Evolutionary conservation across 129 eudicot species (phyloP), one percentile per base, ranked within the genome.

Genomic region (Helianthus tuberosus): DNA sequence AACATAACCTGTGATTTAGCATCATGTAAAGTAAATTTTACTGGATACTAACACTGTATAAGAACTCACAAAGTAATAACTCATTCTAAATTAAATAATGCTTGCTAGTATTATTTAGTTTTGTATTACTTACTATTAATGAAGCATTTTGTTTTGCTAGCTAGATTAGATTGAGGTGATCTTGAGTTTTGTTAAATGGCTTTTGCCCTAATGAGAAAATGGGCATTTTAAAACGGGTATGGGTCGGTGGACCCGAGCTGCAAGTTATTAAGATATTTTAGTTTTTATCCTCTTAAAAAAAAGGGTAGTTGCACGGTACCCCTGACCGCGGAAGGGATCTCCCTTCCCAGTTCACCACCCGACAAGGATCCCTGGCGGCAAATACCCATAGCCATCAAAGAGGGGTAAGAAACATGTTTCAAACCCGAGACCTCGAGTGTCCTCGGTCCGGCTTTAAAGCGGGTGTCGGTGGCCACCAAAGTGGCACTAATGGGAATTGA

Each of bases 31-130:
- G 39, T 68, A 49, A 12, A 68, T 12, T 25, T 68, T 25, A 13
- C 14, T 9, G 9, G 66, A 61, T 32, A 29, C 20, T 29, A 61
- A 27, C 8, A 2, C 15, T 66, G 44, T 43, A 43, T 25, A 66
- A 25, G 44, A 48, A 48, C 59, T 68, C 32, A 48, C 72, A 25
- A 68, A 68, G 13, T 48, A 68, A 68, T 23, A 48, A 8, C 55
- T 48, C 44, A 9, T 20, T 44, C 7, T 23, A 64, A 68, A 47
- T 27, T 3, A 48, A 66, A 66, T 66, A 38, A 20, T 11, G 55
- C 35, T 23, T 66, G 3, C 11, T 47, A 20, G 47, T 66, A 11
- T 66, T 20, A 25, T 46, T 47, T 12, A 23, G 25, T 46, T 53
- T 48, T 29, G 35, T 25, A 25, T 25, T 38, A 3, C 11, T n/a